These are phyloP conservation scores for Vigna reflexopilosa DNA, from an alignment of 306 rosid species.

Conservation along the genomic window DNA sequence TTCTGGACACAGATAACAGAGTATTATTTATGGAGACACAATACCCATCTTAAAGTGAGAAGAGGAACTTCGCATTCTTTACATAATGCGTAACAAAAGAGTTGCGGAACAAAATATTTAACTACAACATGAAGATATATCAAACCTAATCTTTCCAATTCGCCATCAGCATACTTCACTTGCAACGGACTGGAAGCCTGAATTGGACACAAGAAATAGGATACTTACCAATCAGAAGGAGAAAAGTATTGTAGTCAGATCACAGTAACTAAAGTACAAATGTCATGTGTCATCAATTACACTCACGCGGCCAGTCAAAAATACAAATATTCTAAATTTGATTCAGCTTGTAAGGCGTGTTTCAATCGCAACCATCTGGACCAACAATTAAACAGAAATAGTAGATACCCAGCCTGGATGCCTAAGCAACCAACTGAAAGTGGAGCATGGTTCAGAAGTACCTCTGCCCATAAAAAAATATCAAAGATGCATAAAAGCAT, in stretches of 20 bases:
- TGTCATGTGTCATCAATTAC: background rate
- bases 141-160: conserved; percentile 90
- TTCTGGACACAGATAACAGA: conserved; percentile 56
- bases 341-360: background rate
- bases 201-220: conserved; percentile 51
- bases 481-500: conserved; percentile 45
- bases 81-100: conserved; percentile 29
- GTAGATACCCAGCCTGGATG: conserved; percentile 52
- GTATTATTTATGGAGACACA: conserved; percentile 39
- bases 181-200: conserved; percentile 97
- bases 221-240: conserved; percentile 42
- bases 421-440: conserved; percentile 41
- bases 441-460: conserved; percentile 52
- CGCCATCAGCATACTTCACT: conserved; percentile 98
- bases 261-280: conserved; percentile 37
- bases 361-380: background rate
- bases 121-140: conserved; percentile 43
- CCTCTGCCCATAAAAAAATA: conserved; percentile 43
- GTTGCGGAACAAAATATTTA: conserved; percentile 30
- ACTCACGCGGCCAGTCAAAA: conserved; percentile 9
- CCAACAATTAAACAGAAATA: conserved; percentile 26
- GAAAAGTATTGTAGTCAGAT: conserved; percentile 28
- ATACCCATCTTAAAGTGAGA: conserved; percentile 12
- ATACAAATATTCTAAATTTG: conserved; percentile 5
- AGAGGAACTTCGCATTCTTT: conserved; percentile 18